Conservation (phyloP, 352 stramenopile genomes). For the Phytophthora melonis region DNA sequence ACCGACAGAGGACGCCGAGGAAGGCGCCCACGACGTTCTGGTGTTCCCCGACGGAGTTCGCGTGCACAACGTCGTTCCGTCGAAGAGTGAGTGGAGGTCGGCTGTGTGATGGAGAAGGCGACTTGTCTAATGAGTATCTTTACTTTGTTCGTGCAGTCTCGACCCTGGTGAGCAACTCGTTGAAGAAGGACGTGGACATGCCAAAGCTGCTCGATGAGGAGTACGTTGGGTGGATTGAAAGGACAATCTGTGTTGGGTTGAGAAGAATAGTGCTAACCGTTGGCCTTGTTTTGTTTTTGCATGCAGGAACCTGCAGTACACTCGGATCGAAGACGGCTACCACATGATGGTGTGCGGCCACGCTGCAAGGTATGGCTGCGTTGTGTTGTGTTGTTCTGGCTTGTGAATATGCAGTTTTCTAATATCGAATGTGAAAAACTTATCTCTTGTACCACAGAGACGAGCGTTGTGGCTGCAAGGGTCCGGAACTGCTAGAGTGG, state of each 20-base stretch:
- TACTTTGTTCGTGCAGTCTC: constrained; percentile 35
- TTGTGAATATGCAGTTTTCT: constrained; percentile 1
- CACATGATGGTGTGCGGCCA: constrained; percentile 83
- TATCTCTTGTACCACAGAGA: constrained; percentile 43
- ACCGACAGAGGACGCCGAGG: constrained; percentile 7
- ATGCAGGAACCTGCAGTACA: constrained; percentile 52
- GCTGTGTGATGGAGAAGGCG: neutral
- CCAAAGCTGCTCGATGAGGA: constrained; percentile 39
- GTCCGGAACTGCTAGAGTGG: constrained; percentile 74
- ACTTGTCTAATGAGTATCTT: neutral
- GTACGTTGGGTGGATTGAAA: constrained; percentile 28
- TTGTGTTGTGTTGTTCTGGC: neutral
- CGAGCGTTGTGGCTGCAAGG: constrained; percentile 77
- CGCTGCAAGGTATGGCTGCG: constrained; percentile 32
- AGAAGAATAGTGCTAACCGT: constrained; percentile 8
- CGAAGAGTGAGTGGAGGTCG: constrained; percentile 47
- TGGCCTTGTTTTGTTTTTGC: neutral
- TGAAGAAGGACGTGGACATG: constrained; percentile 48
- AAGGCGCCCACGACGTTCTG: constrained; percentile 62
- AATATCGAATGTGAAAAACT: constrained; percentile 14
- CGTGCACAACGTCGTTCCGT: constrained; percentile 55
- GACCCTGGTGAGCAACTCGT: constrained; percentile 43
- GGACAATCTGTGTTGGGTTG: neutral
- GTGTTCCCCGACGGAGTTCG: constrained; percentile 78
- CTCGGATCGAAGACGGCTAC: constrained; percentile 45